Evolutionary conservation across 73 alveolate species (phyloP).

Genomic region (Stentor roeselii): DNA sequence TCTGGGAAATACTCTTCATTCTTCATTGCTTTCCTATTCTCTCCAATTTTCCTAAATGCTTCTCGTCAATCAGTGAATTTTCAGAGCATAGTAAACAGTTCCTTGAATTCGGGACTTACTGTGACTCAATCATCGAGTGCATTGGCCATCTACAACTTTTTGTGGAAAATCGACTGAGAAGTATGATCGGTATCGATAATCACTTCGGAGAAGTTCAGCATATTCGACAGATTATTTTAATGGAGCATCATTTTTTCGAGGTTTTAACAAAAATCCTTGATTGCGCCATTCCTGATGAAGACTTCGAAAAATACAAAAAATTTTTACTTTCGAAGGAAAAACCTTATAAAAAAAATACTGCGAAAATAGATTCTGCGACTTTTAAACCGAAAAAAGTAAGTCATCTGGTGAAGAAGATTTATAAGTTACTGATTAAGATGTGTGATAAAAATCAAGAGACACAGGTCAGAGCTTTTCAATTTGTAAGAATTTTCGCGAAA

Average conservation of each 20-base stretch:
- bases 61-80: neutral
- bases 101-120: neutral
- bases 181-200: slow-evolving; percentile 21
- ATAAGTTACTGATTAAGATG: neutral
- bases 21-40: slow-evolving; percentile 29
- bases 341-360: neutral
- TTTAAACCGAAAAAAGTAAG: neutral
- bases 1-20: slow-evolving; percentile 27
- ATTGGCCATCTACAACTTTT: neutral
- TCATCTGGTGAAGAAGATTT: neutral
- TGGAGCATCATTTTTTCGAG: neutral
- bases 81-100: neutral
- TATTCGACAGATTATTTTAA: neutral
- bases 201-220: slow-evolving; percentile 5
- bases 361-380: neutral
- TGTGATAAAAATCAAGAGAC: slow-evolving; percentile 16
- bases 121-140: neutral
- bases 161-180: neutral
- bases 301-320: neutral
- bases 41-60: neutral
- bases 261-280: slow-evolving; percentile 3
- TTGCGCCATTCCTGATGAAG: neutral
- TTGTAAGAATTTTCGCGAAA: neutral
- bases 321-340: neutral
- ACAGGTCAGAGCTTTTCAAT: neutral